Base-by-base conservation (phyloP, 257 asterid genomes). In the Penstemon eatonii region DNA sequence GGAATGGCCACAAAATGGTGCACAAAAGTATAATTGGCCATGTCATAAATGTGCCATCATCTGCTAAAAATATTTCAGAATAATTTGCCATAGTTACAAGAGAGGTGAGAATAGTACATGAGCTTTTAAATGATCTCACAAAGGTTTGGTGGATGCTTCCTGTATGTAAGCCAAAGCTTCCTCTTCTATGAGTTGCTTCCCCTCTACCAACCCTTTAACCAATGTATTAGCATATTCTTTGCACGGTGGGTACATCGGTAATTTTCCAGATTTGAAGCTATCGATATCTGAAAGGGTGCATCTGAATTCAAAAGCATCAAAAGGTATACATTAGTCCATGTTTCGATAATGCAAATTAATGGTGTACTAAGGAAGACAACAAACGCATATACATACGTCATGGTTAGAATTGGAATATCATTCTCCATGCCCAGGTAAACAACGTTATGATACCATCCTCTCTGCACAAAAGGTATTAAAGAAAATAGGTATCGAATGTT, bases 381-480 rank as follows among this genome's bases (percentile, higher is more conserved):
- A 65, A 60, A 74, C 36, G 60, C 25, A 58, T 18, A 56, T 58
- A 61, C 96, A 60, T 80, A 94, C 97, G 99, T 91, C 97, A 94
- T 83, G 18, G 99, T 89, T 73, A 94, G 84, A 71, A 94, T 79
- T 0, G 96, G 96, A 58, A 87, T 56, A 55, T 64, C 87, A 4
- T 81, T 76, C 80, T 89, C 96, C 78, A 84, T 81, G 40, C 99
- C 99, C 76, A 91, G 65, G 85, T 80, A 89, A 42, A 89, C 72
- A 57, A 89, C 93, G 58, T 91, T 91, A 38, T 78, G 89, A 76
- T 94, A 94, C 99, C 99, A 94, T 70, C 95, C 95, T 52, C 46
- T 71, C 99, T 88, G 83, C 71, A 68, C 54, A 53, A 77, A 63
- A 63, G 41, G 44, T 15, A 25, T 25, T 39, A 53, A 68, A 39